Conservation (phyloP, 2,329 filamentous ascomycete genomes). For the Pseudogymnoascus sp. region DNA sequence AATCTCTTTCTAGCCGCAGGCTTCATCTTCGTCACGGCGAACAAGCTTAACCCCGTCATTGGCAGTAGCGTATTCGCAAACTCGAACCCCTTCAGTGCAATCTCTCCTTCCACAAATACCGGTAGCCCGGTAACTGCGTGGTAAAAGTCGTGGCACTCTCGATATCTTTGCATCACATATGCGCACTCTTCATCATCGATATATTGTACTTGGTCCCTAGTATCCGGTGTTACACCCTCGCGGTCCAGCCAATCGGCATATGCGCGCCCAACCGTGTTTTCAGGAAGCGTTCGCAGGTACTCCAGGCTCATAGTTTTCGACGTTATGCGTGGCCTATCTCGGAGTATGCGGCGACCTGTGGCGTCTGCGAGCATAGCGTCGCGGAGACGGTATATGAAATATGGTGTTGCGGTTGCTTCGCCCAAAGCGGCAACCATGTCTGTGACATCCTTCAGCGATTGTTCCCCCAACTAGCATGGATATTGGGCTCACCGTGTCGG, state of each 20-base stretch:
- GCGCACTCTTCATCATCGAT: slow-evolving; percentile 94
- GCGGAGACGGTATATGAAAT: slow-evolving; percentile 87
- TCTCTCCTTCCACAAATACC: slow-evolving; percentile 86
- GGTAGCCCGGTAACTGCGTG: slow-evolving; percentile 89
- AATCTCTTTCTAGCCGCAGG: slow-evolving; percentile 59
- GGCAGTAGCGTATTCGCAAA: slow-evolving; percentile 90
- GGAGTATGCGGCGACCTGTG: slow-evolving; percentile 84
- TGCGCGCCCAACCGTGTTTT: slow-evolving; percentile 67
- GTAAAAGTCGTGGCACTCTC: slow-evolving; percentile 96
- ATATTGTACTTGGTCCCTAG: slow-evolving; percentile 72
- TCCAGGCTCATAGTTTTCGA: slow-evolving; percentile 58
- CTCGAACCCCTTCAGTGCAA: slow-evolving; percentile 96
- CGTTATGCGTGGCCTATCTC: slow-evolving; percentile 80
- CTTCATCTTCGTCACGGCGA: slow-evolving; percentile 61
- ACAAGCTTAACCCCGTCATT: slow-evolving; percentile 84
- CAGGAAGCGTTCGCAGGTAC: slow-evolving; percentile 63
- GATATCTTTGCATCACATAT: slow-evolving; percentile 97
- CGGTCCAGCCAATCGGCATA: slow-evolving; percentile 90
- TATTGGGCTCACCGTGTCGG: slow-evolving; percentile 49
- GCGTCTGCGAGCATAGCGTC: slow-evolving; percentile 80
- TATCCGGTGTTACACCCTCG: slow-evolving; percentile 89
- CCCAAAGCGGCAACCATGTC: slow-evolving; percentile 93
- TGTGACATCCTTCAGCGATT: slow-evolving; percentile 29
- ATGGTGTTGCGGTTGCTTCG: slow-evolving; percentile 88
- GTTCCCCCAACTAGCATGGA: not conserved